A percentile compares a stretch with the other conserved stretches of the same genome.
Conservation (phyloP, 2,329 filamentous ascomycete genomes). For the Elsinoe ampelina region DNA sequence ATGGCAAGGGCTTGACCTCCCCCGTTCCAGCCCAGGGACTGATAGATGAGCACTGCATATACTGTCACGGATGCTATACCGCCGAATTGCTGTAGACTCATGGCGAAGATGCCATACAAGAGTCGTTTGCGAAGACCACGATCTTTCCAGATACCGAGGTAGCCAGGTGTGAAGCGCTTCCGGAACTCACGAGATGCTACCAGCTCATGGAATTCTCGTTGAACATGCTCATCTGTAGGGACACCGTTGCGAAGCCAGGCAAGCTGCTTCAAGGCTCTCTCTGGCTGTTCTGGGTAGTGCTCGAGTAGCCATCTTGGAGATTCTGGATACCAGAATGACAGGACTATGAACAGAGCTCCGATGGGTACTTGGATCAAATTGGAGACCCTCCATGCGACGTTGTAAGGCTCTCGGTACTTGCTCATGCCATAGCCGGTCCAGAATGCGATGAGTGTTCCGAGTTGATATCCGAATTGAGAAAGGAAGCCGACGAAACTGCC, state of each 20-base stretch:
- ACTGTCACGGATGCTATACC: conserved; percentile 27
- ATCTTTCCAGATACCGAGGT: conserved; percentile 27
- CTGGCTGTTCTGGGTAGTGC: conserved; percentile 19
- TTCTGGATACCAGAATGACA: conserved; percentile 34
- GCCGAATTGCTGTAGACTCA: conserved; percentile 21
- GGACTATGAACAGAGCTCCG: conserved; percentile 29
- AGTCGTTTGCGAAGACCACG: conserved; percentile 30
- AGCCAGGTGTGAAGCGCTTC: conserved; percentile 26
- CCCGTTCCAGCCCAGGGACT: conserved; percentile 31
- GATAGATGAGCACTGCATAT: conserved; percentile 33
- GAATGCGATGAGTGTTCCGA: conserved; percentile 37
- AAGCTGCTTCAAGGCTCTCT: conserved; percentile 25
- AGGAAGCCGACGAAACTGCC: conserved; percentile 35
- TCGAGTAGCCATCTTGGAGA: conserved; percentile 10
- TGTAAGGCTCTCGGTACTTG: conserved; percentile 32
- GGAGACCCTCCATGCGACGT: conserved; percentile 36
- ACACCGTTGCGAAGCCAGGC: conserved; percentile 27
- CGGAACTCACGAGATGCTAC: conserved; percentile 30
- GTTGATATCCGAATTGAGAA: conserved; percentile 36
- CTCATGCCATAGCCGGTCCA: conserved; percentile 39
- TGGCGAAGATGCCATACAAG: conserved; percentile 31
- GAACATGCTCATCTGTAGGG: conserved; percentile 25
- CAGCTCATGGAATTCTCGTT: conserved; percentile 31
- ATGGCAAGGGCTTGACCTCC: conserved; percentile 30
- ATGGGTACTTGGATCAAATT: conserved; percentile 36